phyloP scores from a whole-genome alignment of 2,329 filamentous ascomycete genomes.

The Stenocarpella maydis region DNA sequence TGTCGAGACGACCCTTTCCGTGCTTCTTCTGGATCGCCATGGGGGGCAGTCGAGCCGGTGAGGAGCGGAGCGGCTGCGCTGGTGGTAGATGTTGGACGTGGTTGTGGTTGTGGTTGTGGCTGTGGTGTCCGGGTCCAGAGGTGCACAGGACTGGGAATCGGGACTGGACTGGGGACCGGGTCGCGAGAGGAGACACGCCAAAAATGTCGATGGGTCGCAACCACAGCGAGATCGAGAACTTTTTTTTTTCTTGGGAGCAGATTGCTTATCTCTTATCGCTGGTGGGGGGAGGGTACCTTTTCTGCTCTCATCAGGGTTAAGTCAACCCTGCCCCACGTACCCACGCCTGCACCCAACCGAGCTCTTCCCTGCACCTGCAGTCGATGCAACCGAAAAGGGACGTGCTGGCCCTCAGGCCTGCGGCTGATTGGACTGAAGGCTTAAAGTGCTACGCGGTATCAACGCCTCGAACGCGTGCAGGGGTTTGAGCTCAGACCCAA shows the following conservation, averaged over 20 bases:
- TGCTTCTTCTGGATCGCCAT: conserved; percentile 99
- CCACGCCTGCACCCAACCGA: too few species aligned
- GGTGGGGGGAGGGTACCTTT: not conserved
- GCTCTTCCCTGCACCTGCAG: too few species aligned
- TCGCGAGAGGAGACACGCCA: not conserved
- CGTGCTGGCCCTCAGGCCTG: not conserved
- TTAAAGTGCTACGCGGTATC: conserved; percentile 28
- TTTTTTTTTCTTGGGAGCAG: not conserved
- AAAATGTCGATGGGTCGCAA: not conserved
- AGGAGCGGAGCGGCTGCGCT: not conserved
- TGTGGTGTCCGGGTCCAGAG: conserved; percentile 3
- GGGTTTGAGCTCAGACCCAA: conserved; percentile 1
- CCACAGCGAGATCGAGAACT: not conserved
- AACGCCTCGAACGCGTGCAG: conserved; percentile 18
- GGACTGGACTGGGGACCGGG: not conserved
- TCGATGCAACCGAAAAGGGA: conserved; percentile 19
- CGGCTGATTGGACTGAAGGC: conserved; percentile 17
- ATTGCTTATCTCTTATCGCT: conserved; percentile 9
- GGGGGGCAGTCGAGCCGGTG: conserved; percentile 32
- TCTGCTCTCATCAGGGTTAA: not conserved
- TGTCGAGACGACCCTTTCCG: conserved; percentile 97
- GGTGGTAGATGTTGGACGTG: not conserved
- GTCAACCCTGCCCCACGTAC: not conserved
- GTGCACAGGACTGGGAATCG: conserved; percentile 5
- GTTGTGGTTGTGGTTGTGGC: not conserved